phyloP scores from a whole-genome alignment of 768 basidiomycete species.

The Dioszegia hungarica region DNA sequence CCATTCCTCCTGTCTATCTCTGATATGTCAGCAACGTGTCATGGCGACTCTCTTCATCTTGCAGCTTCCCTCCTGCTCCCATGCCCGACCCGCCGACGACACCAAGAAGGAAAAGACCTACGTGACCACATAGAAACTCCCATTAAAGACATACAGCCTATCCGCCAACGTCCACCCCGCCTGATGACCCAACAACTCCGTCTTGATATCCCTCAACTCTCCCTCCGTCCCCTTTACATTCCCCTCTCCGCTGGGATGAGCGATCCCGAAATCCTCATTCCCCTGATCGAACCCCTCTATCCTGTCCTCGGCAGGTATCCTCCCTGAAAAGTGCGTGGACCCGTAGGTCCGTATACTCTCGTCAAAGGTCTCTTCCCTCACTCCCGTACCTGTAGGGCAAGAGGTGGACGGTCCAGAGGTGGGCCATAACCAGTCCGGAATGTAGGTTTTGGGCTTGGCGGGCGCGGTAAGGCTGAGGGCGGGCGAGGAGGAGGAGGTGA shows the following conservation, averaged over 20 bases:
- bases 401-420: neutral
- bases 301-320: neutral
- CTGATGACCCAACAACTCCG: constrained; percentile 29
- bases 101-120: constrained; percentile 20
- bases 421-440: constrained; percentile 2
- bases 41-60: too few species aligned
- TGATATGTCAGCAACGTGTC: constrained; percentile 8
- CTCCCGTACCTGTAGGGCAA: neutral
- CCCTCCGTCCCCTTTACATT: constrained; percentile 32
- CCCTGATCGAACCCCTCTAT: neutral
- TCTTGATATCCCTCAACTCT: constrained; percentile 18
- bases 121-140: constrained; percentile 45
- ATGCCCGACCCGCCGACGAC: neutral
- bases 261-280: constrained; percentile 3
- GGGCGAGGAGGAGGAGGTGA: neutral
- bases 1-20: constrained; percentile 30
- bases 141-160: constrained; percentile 41
- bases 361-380: constrained; percentile 7
- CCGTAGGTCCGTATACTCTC: constrained; percentile 14
- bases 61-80: too few species aligned
- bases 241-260: neutral
- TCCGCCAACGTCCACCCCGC: constrained; percentile 47
- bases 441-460: neutral
- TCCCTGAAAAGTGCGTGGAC: neutral
- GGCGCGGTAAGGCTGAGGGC: neutral